Evolutionary conservation across 2,329 filamentous ascomycete species (phyloP), one percentile per base, ranked within the genome.

Genomic region (Pestalotiopsis sp.): DNA sequence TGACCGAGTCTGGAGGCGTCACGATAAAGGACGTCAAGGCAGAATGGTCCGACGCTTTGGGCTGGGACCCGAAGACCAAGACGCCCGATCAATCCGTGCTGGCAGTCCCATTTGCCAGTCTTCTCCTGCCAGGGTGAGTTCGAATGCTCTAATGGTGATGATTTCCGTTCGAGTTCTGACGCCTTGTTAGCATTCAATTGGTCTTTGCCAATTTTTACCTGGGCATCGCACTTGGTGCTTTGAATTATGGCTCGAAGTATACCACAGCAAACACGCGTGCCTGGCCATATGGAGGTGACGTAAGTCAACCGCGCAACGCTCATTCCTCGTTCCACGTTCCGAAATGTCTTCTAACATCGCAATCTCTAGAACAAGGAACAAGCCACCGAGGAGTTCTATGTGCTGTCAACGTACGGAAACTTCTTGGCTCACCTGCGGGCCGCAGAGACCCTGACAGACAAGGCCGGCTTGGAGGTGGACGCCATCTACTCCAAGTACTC

Each of bases 271-370:
- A 79, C 25, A 92, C 90, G 0, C 83, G 90, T 0, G 80, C 90
- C 0, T 92, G 90, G 89, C 89, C 90, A 0, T 92, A 81, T 69
- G 88, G 88, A 5, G 87, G 88, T 1, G 88, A 91, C 67, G 86
- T 87, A 73, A 69, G 80, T 75, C 12, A 62, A 3, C 0, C 38
- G 57, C 6, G 12, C 57, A 27, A 60, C 13, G 31, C 7, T 36
- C 13, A 6, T 36, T 3, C 57, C 14, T 59, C 20, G 13, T 36
- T 14, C 4, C 6, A 36, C 9, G 31, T 27, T 60, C 13, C 25
- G 25, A 27, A 25, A 25, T 6, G n/a, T 60, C 7, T n/a, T 52
- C 45, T 52, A 52, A 52, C 45, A 3, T 60, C 14, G 25, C 57
- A 23, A n/a, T 27, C 52, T 36, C 17, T 9, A 83, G 80, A 82